phyloP scores from a whole-genome alignment of 148 eudicot genomes.

The Cornus suecica region DNA sequence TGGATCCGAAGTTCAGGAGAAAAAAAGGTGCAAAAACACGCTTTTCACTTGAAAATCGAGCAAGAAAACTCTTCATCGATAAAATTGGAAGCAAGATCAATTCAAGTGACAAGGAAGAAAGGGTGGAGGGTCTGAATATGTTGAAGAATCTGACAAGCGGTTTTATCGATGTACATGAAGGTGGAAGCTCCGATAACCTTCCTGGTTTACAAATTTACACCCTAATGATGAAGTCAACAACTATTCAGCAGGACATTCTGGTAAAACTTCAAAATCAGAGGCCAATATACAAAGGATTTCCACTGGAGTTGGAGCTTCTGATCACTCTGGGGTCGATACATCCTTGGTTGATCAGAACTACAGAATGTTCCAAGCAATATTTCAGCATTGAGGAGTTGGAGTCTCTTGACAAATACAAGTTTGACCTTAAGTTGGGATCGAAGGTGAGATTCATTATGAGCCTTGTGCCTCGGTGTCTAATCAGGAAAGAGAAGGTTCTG shows the following conservation, averaged over 20 bases:
- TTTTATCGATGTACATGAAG: constrained; percentile 89
- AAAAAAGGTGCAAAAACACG: constrained; percentile 57
- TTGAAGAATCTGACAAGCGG: constrained; percentile 70
- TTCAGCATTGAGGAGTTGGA: constrained; percentile 51
- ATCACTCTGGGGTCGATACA: constrained; percentile 89
- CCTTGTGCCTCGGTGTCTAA: constrained; percentile 68
- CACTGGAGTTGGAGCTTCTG: constrained; percentile 82
- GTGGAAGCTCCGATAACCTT: constrained; percentile 68
- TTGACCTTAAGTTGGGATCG: constrained; percentile 76
- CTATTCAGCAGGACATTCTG: constrained; percentile 69
- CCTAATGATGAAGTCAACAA: constrained; percentile 86
- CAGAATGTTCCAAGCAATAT: constrained; percentile 72
- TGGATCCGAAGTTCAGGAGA: constrained; percentile 71
- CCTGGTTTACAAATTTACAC: constrained; percentile 92
- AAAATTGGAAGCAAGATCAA: constrained; percentile 71
- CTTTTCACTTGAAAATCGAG: constrained; percentile 72
- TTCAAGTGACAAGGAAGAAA: constrained; percentile 51
- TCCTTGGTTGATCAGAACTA: constrained; percentile 81
- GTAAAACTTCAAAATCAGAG: constrained; percentile 63
- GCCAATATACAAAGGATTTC: constrained; percentile 69
- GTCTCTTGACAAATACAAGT: constrained; percentile 62
- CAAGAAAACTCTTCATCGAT: constrained; percentile 78
- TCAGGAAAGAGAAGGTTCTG: constrained; percentile 74
- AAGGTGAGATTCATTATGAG: constrained; percentile 85
- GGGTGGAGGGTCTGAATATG: constrained; percentile 60